Conservation (phyloP, 1,139 yeast genomes). For the Spathaspora sp. region DNA sequence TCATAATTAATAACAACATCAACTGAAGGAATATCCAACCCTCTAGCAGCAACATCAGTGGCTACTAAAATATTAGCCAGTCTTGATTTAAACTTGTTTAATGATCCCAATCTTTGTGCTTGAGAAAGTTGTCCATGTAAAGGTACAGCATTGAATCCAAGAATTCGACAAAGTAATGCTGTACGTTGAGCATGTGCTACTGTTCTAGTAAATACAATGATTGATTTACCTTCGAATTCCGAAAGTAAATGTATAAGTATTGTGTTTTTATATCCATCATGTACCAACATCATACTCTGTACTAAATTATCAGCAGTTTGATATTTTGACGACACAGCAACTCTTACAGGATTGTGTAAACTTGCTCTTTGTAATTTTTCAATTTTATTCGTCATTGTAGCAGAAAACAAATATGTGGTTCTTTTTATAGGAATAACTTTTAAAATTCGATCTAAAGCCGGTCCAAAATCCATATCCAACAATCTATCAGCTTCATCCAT, state of each 20-base stretch:
- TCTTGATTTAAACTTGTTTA: slow-evolving; percentile 90
- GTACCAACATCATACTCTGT: slow-evolving; percentile 87
- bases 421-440: slow-evolving; percentile 83
- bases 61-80: slow-evolving; percentile 82
- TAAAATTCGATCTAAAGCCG: slow-evolving; percentile 83
- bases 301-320: slow-evolving; percentile 91
- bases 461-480: slow-evolving; percentile 95
- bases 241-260: slow-evolving; percentile 77
- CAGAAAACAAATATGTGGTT: slow-evolving; percentile 87
- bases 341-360: slow-evolving; percentile 81
- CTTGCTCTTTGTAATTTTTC: slow-evolving; percentile 95
- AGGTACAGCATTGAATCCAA: slow-evolving; percentile 90
- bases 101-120: slow-evolving; percentile 87
- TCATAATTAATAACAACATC: slow-evolving; percentile 92
- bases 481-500: slow-evolving; percentile 98
- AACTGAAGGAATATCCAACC: slow-evolving; percentile 92
- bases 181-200: slow-evolving; percentile 95
- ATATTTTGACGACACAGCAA: slow-evolving; percentile 85
- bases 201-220: slow-evolving; percentile 89
- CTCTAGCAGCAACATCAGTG: slow-evolving; percentile 98
- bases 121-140: slow-evolving; percentile 93
- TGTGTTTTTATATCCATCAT: slow-evolving; percentile 91
- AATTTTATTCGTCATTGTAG: slow-evolving; percentile 94
- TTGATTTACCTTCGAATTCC: slow-evolving; percentile 82
- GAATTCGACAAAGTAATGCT: slow-evolving; percentile 72